Conservation (phyloP, 116 monocot genomes). For the Papilionanthe hybrid region DNA sequence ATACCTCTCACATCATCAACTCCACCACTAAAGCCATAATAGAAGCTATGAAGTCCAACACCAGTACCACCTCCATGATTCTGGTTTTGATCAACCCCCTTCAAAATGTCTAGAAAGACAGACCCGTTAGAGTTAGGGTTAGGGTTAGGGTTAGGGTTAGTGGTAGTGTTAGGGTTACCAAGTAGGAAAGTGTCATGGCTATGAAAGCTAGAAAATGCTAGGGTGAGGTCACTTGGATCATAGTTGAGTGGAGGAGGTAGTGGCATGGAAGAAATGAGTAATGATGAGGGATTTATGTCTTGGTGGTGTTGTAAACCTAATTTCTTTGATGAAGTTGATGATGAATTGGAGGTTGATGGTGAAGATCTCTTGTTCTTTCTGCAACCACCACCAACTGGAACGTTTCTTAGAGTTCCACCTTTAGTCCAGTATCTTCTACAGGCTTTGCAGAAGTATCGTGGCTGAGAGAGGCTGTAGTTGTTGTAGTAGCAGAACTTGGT, state of each 20-base stretch:
- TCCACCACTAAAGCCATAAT: constrained; percentile 18
- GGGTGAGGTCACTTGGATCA: neutral
- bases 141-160: constrained; percentile 22
- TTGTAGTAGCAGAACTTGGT: constrained; percentile 67
- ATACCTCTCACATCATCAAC: neutral
- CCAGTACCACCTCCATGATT: neutral
- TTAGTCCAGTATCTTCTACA: constrained; percentile 51
- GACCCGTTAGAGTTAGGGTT: no score
- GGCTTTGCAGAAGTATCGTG: constrained; percentile 46
- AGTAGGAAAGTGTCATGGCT: constrained; percentile 5
- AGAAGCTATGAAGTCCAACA: constrained; percentile 1
- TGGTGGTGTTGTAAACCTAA: neutral
- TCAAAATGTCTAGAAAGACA: neutral
- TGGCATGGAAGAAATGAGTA: neutral
- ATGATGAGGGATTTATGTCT: neutral
- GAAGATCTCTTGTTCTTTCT: constrained; percentile 35
- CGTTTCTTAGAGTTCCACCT: constrained; percentile 33
- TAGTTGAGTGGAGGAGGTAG: constrained; percentile 5
- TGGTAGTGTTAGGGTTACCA: constrained; percentile 21
- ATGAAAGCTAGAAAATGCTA: constrained; percentile 7
- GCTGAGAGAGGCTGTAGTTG: constrained; percentile 55
- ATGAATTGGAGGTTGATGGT: neutral
- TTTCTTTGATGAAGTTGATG: neutral
- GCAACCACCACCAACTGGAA: constrained; percentile 43
- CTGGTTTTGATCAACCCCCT: neutral